Conservation (phyloP, 148 eudicot genomes). For the Vaccinium corymbosum region DNA sequence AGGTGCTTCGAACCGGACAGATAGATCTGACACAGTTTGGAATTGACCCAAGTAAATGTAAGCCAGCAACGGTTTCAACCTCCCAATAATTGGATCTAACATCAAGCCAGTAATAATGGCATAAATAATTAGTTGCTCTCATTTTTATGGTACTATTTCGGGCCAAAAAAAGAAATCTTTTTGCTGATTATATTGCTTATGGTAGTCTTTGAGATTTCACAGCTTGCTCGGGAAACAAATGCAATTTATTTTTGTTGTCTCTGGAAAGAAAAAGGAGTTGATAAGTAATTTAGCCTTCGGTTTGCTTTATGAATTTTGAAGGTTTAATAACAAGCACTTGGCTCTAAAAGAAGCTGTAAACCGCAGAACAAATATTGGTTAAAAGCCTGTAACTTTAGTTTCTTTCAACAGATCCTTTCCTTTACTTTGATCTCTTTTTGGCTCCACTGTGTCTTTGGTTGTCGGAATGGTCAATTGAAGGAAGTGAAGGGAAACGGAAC, state of each 20-base stretch:
- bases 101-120: neutral
- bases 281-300: neutral
- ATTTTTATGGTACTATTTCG: neutral
- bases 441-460: neutral
- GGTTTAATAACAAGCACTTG: neutral
- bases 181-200: neutral
- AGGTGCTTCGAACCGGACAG: slow-evolving; percentile 95
- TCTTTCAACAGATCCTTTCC: no score
- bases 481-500: neutral
- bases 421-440: neutral
- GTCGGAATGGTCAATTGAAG: neutral
- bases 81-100: neutral
- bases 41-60: slow-evolving; percentile 93
- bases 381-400: neutral
- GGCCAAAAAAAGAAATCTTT: neutral
- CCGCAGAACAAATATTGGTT: neutral
- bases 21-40: slow-evolving; percentile 94
- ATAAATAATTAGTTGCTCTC: neutral
- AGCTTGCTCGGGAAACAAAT: neutral
- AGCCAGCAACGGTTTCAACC: slow-evolving; percentile 20
- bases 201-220: neutral
- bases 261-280: no score
- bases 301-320: neutral
- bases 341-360: neutral
- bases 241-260: neutral